Conservation (phyloP, 1,139 yeast species). For the Hemisphaericaspora xylofermentans region DNA sequence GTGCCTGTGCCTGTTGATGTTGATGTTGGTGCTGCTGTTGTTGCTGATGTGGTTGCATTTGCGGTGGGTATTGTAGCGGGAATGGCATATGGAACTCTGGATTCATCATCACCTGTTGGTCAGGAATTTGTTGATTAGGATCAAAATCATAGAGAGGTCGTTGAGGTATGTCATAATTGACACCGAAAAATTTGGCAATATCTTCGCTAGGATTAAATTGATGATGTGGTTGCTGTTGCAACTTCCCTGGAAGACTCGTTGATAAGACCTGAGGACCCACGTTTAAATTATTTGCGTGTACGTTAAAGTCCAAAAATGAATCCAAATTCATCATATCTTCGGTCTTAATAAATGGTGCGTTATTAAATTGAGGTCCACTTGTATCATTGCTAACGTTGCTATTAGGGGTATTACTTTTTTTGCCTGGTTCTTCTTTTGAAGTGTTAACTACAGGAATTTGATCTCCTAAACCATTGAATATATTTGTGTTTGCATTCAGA, state of each 20-base stretch:
- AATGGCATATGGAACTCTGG: neutral
- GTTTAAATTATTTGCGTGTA: conserved; percentile 4
- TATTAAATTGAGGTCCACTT: conserved; percentile 1
- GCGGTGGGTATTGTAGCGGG: conserved; percentile 7
- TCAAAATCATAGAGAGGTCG: conserved; percentile 12
- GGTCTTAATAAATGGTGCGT: neutral
- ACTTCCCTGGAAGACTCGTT: conserved; percentile 3
- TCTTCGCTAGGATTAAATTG: conserved; percentile 25
- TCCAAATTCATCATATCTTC: conserved; percentile 16
- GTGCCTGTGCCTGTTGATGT: conserved; percentile 9
- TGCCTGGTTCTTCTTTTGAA: neutral
- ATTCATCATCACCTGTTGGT: conserved; percentile 1
- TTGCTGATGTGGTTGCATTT: neutral
- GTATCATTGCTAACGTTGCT: conserved; percentile 4
- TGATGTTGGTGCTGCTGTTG: conserved; percentile 6
- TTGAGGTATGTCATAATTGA: conserved; percentile 34
- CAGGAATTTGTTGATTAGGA: neutral
- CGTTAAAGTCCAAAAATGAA: conserved; percentile 14
- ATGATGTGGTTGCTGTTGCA: conserved; percentile 3
- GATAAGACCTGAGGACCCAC: conserved; percentile 1
- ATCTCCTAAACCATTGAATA: conserved; percentile 23
- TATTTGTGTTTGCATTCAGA: conserved; percentile 23
- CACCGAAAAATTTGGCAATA: conserved; percentile 40
- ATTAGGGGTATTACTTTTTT: neutral
- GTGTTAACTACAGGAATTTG: conserved; percentile 2